These are phyloP conservation scores for Chloranthus sessilifolius DNA, from an alignment of 164 flowering plant species.

Conservation along the genomic window DNA sequence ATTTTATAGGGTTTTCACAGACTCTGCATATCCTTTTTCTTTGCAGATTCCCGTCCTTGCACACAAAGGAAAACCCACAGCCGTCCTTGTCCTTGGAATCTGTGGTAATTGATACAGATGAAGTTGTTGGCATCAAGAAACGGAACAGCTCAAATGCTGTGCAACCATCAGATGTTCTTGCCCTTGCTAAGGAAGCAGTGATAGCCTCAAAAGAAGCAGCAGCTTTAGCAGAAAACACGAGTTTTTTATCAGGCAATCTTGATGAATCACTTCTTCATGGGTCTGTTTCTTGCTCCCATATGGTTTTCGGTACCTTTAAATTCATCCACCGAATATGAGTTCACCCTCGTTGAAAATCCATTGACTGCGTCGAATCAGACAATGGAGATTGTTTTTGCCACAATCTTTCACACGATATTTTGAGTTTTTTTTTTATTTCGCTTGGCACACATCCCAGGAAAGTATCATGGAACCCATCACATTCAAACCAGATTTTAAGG, in stretches of 20 bases:
- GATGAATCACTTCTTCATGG: constrained; percentile 24
- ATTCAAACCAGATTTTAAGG: no score
- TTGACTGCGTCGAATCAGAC: no score
- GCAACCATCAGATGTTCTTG: constrained; percentile 33
- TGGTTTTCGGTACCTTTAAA: no score
- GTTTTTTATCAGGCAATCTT: constrained; percentile 23
- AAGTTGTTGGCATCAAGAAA: constrained; percentile 18
- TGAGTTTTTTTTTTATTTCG: no score
- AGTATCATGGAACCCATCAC: no score
- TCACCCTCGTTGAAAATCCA: no score
- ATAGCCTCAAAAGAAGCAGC: constrained; percentile 70
- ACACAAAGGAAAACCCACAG: constrained; percentile 14
- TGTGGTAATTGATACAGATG: constrained; percentile 9
- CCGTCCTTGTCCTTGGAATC: constrained; percentile 21
- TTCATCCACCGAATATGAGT: no score
- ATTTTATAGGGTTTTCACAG: constrained; percentile 4
- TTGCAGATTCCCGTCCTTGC: constrained; percentile 47
- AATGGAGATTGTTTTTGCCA: no score
- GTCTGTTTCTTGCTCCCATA: constrained; percentile 24
- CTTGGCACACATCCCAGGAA: no score
- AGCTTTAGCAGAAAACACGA: constrained; percentile 31
- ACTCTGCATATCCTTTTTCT: neutral
- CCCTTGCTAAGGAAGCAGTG: constrained; percentile 69
- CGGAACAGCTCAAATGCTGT: neutral
- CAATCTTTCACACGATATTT: no score